phyloP scores from a whole-genome alignment of 176 grass and related monocot species.

The Dendrocalamus sinicus region DNA sequence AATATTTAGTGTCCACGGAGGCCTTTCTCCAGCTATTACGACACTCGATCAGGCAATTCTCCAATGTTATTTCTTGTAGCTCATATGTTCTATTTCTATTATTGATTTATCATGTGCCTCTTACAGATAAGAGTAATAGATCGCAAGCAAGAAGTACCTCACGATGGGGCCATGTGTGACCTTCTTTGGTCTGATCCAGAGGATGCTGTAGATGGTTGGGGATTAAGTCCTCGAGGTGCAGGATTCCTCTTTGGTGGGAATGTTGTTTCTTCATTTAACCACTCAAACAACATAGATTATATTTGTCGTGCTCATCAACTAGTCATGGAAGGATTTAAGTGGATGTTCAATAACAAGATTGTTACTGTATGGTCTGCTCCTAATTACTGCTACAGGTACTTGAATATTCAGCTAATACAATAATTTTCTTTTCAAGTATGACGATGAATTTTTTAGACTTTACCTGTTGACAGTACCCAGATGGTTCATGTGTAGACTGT shows the following conservation, averaged over 20 bases:
- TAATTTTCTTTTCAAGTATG: conserved; percentile 30
- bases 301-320: conserved; percentile 98
- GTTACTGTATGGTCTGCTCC: conserved; percentile 99
- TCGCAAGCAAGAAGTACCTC: conserved; percentile 98
- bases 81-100: conserved; percentile 7
- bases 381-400: conserved; percentile 99
- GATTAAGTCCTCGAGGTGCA: conserved; percentile 94
- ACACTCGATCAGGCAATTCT: conserved; percentile 86
- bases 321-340: conserved; percentile 99
- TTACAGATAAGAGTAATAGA: conserved; percentile 96
- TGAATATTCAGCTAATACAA: conserved; percentile 7
- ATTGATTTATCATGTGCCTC: conserved; percentile 25
- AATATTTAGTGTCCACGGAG: conserved; percentile 98
- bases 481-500: conserved; percentile 22
- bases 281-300: conserved; percentile 93
- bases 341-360: conserved; percentile 99
- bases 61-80: conserved; percentile 22
- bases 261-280: conserved; percentile 89
- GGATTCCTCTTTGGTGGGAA: conserved; percentile 94
- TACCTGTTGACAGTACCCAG: background rate
- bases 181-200: conserved; percentile 99
- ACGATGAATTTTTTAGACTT: conserved; percentile 19
- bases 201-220: conserved; percentile 93
- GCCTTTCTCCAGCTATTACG: conserved; percentile 89
- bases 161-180: conserved; percentile 99